Base-by-base conservation (phyloP, 2,329 filamentous ascomycete species). In the Pseudogymnoascus sp. region DNA sequence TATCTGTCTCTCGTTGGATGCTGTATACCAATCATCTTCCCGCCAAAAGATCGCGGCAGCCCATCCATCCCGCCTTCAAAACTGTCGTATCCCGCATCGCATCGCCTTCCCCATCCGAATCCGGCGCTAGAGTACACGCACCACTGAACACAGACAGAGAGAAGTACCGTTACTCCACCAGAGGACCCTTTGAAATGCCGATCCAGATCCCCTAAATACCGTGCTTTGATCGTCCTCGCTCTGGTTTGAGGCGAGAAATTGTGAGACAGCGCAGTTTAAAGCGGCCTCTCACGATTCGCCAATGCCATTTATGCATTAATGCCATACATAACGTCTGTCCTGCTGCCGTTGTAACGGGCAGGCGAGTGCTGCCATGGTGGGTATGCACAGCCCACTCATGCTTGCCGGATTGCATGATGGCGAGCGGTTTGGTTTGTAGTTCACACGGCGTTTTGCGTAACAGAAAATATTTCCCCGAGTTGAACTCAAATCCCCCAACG, bases 21-120 rank as follows among this genome's bases (percentile, higher is more conserved):
- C 43, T 49, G 14, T 14, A 49, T 6, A 49, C 43, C 43, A 49
- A 49, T 26, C 21, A 45, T 26, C 41, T 6, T 43, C 16, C 16
- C 23, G 23, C 23, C 23, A 26, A 31, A 43, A 43, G 12, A 43
- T 19, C 4, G 12, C 41, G 14, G 26, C 2, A 52, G 23, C 45
- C 26, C 45, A n/a, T 52, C n/a, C 45, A 52, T 52, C 45, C 45
- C 45, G 26, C 45, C 45, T 55, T 55, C 45, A 55, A 55, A 55
- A 12, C 45, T 19, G n/a, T 55, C 26, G n/a, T 19, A 52, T 52
- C 45, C n/a, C 45, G 21, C 26, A n/a, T 52, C 45, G 23, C 23
- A 29, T 29, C 26, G 3, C 7, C 26, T 6, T 29, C 26, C 26
- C 26, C 7, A 29, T 29, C 45, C 45, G n/a, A 55, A 55, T 55